phyloP scores from a whole-genome alignment of 345 rosid species.

The Carallia brachiata region DNA sequence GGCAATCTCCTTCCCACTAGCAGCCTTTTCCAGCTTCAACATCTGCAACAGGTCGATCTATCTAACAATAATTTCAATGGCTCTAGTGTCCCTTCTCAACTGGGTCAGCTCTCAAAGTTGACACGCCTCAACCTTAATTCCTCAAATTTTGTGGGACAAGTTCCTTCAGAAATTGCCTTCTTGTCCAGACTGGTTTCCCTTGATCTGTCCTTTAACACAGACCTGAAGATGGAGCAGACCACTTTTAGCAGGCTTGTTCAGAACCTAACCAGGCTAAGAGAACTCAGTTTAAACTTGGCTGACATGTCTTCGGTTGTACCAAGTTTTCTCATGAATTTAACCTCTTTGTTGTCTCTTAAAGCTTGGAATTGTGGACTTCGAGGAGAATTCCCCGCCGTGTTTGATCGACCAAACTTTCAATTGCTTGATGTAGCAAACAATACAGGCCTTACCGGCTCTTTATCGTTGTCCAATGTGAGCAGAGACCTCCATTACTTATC shows the following conservation, averaged over 20 bases:
- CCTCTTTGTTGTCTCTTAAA: slow-evolving; percentile 5
- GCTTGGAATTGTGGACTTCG: background rate
- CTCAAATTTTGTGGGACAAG: too few species aligned
- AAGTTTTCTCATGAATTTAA: background rate
- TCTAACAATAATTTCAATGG: too few species aligned
- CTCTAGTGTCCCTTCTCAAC: too few species aligned
- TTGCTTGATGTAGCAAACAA: background rate
- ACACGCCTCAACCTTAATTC: too few species aligned
- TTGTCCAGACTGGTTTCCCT: slow-evolving; percentile 6
- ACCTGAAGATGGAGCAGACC: background rate
- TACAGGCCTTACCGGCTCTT: background rate
- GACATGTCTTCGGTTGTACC: slow-evolving; percentile 17
- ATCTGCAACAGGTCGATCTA: too few species aligned
- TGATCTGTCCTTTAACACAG: background rate
- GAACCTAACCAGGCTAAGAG: slow-evolving; percentile 1
- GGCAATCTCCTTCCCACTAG: too few species aligned
- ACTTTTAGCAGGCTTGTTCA: background rate
- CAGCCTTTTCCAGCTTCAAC: too few species aligned
- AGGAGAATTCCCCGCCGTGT: background rate
- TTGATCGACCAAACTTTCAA: background rate
- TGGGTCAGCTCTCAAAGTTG: too few species aligned
- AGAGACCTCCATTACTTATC: background rate
- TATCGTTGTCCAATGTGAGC: slow-evolving; percentile 4
- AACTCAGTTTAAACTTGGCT: background rate
- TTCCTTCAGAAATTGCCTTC: background rate